Evolutionary conservation across 2,329 filamentous ascomycete genomes (phyloP).

Genomic region (Beauveria caledonica): DNA sequence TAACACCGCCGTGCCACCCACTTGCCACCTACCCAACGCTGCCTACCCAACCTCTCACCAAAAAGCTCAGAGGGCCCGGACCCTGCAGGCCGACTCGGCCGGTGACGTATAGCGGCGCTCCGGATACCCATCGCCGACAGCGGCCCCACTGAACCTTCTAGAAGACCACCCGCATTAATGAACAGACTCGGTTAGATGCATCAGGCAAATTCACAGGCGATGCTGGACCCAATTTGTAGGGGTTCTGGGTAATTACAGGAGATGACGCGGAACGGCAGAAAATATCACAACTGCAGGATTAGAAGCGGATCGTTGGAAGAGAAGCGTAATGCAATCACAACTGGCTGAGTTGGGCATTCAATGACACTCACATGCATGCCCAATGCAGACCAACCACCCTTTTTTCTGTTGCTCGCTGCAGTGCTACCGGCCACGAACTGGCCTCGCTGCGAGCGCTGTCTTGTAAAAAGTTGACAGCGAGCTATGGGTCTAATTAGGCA

Average conservation of each 20-base stretch:
- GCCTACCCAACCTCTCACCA: neutral
- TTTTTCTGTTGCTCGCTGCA: neutral
- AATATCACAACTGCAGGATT: neutral
- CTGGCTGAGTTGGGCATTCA: neutral
- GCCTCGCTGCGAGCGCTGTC: neutral
- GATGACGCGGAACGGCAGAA: neutral
- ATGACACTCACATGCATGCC: neutral
- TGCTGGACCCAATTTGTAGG: conserved; percentile 8
- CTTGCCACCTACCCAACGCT: too few relatives aligned
- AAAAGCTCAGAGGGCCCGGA: neutral
- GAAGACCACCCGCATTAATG: conserved; percentile 29
- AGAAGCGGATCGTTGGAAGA: neutral
- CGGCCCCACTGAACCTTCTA: conserved; percentile 38
- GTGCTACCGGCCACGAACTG: neutral
- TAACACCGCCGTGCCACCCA: too few relatives aligned
- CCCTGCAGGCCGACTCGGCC: neutral
- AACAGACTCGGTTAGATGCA: conserved; percentile 26
- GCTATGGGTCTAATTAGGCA: neutral
- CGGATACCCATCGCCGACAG: neutral
- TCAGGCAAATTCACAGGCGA: neutral
- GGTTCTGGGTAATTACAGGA: conserved; percentile 2
- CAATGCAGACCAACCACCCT: conserved; percentile 7
- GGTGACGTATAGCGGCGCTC: conserved; percentile 4
- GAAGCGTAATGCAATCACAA: neutral
- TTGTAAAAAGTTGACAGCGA: neutral